Conservation (phyloP, 139 green algal genomes). For the Trebouxia sp. region DNA sequence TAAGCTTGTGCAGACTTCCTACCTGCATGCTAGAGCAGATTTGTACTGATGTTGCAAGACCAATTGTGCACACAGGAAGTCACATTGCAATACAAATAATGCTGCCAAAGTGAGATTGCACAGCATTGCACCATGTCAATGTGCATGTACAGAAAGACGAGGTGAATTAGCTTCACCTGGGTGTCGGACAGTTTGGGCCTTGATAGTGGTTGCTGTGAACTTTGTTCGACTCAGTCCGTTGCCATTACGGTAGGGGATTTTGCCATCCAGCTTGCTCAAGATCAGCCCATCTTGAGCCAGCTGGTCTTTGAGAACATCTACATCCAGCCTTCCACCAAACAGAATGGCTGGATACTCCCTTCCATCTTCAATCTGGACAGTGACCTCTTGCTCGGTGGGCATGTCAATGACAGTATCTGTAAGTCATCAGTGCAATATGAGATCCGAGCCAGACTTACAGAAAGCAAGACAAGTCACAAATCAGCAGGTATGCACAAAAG, state of each 20-base stretch:
- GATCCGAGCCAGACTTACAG: slow-evolving; percentile 19
- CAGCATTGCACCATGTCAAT: slow-evolving; percentile 24
- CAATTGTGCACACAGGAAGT: slow-evolving; percentile 24
- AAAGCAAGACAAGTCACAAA: slow-evolving; percentile 24
- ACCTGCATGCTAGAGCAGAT: slow-evolving; percentile 19
- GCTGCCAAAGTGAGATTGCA: slow-evolving; percentile 25
- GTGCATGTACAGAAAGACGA: slow-evolving; percentile 24
- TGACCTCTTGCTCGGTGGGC: slow-evolving; percentile 25
- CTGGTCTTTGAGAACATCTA: slow-evolving; percentile 27
- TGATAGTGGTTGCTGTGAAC: slow-evolving; percentile 22
- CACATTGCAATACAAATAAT: slow-evolving; percentile 24
- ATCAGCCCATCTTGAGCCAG: slow-evolving; percentile 24
- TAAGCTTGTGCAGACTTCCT: slow-evolving; percentile 27
- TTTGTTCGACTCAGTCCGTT: slow-evolving; percentile 14
- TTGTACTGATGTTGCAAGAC: slow-evolving; percentile 15
- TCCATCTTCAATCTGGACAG: slow-evolving; percentile 24
- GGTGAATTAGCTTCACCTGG: slow-evolving; percentile 26
- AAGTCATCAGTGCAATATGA: slow-evolving; percentile 23
- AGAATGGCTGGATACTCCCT: slow-evolving; percentile 22
- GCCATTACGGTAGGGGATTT: slow-evolving; percentile 22
- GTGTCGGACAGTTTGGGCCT: slow-evolving; percentile 5
- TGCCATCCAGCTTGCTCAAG: slow-evolving; percentile 25
- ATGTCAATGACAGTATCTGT: slow-evolving; percentile 24
- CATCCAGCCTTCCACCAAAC: slow-evolving; percentile 18
- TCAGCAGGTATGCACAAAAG: slow-evolving; percentile 19